A percentile compares a stretch with the other conserved stretches of the same genome.
These are phyloP conservation scores for Venustampulla echinocandica DNA, from an alignment of 495 filamentous ascomycete species.

Conservation along the genomic window DNA sequence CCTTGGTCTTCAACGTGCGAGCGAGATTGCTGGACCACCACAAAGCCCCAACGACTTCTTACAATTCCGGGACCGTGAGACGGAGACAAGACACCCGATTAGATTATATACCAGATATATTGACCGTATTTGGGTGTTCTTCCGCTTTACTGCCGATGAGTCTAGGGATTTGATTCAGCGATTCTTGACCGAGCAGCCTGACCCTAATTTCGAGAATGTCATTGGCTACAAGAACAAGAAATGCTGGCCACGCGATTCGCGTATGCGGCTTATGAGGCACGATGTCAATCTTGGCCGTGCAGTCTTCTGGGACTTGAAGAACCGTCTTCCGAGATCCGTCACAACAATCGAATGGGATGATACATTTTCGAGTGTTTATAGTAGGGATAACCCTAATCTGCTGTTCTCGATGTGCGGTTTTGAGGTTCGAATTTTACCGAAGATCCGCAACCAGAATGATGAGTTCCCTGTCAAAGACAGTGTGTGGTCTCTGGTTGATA, in stretches of 20 bases:
- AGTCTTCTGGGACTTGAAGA: conserved; percentile 99
- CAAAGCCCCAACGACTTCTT: conserved; percentile 96
- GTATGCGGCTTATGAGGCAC: conserved; percentile 98
- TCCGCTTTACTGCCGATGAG: conserved; percentile 87
- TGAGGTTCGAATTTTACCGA: conserved; percentile 93
- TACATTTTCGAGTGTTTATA: conserved; percentile 98
- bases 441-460: conserved; percentile 89
- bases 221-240: conserved; percentile 99
- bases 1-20: conserved; percentile 87
- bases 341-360: conserved; percentile 99
- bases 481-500: conserved; percentile 95
- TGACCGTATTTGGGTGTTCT: conserved; percentile 97
- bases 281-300: conserved; percentile 97
- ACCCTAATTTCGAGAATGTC: conserved; percentile 99
- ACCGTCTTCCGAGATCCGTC: conserved; percentile 84
- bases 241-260: conserved; percentile 95
- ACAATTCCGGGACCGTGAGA: conserved; percentile 86
- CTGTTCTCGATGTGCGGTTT: conserved; percentile 98
- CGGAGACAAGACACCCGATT: conserved; percentile 89
- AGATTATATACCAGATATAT: conserved; percentile 95
- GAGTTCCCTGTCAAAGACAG: conserved; percentile 97
- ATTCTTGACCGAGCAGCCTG: conserved; percentile 95
- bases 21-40: conserved; percentile 95
- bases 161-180: conserved; percentile 94
- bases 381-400: conserved; percentile 94